phyloP scores from a whole-genome alignment of 352 stramenopile genomes.

The Pythium dissimile region DNA sequence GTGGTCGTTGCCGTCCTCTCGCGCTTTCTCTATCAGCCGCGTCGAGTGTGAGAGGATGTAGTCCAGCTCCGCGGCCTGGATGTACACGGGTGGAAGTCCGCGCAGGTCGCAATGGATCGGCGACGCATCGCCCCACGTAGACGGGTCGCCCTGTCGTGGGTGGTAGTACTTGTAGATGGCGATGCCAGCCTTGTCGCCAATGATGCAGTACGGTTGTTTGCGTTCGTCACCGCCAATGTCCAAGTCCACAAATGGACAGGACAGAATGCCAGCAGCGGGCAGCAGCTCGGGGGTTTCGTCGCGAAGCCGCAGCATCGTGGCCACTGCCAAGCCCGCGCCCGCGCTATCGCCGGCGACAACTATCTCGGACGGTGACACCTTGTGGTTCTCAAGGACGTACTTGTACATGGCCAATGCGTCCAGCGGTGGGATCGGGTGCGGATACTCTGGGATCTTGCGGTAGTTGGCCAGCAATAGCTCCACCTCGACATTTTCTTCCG shows the following conservation, averaged over 20 bases:
- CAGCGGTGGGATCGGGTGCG: slow-evolving; percentile 8
- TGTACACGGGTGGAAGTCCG: slow-evolving; percentile 16
- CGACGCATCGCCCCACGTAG: slow-evolving; percentile 1
- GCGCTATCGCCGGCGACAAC: slow-evolving; percentile 24
- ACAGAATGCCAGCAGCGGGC: slow-evolving; percentile 27
- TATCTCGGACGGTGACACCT: slow-evolving; percentile 30
- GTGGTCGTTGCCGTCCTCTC: background rate
- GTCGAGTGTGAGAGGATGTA: slow-evolving; percentile 9
- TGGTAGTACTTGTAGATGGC: background rate
- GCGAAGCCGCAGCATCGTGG: slow-evolving; percentile 17
- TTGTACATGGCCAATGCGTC: slow-evolving; percentile 19
- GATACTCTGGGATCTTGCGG: slow-evolving; percentile 23
- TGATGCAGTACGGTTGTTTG: background rate
- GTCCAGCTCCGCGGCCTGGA: slow-evolving; percentile 10
- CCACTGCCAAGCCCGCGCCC: slow-evolving; percentile 7
- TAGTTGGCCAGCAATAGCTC: slow-evolving; percentile 26
- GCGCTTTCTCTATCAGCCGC: background rate
- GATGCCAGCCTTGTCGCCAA: background rate
- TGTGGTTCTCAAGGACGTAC: slow-evolving; percentile 37
- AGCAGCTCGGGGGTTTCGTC: slow-evolving; percentile 25
- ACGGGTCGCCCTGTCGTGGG: background rate
- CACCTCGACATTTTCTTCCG: slow-evolving; percentile 35
- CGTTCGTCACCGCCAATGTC: slow-evolving; percentile 1
- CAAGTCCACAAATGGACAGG: slow-evolving; percentile 40
- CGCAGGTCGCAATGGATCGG: slow-evolving; percentile 15